Percentiles rank a stretch among this genome's conserved stretches.
phyloP scores from a whole-genome alignment of 495 filamentous ascomycete genomes.

The Tuber melanosporum region DNA sequence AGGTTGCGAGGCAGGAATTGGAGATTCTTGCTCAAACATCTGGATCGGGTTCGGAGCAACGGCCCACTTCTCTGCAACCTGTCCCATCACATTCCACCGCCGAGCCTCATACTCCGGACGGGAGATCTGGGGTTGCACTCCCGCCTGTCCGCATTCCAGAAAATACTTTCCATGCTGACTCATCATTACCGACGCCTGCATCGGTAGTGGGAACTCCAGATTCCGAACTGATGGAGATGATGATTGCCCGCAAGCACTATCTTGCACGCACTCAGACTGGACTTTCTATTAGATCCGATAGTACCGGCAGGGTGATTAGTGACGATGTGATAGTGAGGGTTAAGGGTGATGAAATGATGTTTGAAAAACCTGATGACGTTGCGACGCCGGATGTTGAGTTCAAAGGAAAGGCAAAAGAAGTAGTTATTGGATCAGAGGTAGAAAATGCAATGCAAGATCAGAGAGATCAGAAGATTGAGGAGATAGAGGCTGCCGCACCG shows the following conservation, averaged over 20 bases:
- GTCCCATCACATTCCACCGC: background rate
- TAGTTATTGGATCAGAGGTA: background rate
- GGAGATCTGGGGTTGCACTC: background rate
- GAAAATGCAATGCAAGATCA: background rate
- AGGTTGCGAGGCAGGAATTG: conserved; percentile 15
- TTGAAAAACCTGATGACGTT: background rate
- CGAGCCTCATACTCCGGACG: background rate
- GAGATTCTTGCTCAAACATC: conserved; percentile 17
- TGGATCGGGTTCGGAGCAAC: background rate
- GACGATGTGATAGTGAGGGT: background rate
- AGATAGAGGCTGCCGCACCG: conserved; percentile 22
- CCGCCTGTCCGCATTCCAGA: conserved; percentile 25
- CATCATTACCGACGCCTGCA: conserved; percentile 15
- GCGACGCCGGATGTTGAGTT: background rate
- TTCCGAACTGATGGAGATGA: conserved; percentile 37
- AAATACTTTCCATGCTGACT: background rate
- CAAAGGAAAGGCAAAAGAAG: background rate
- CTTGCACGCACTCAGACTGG: conserved; percentile 30
- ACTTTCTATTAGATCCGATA: conserved; percentile 2
- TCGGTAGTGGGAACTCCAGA: conserved; percentile 25
- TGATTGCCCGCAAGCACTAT: conserved; percentile 34
- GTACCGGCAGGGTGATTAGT: background rate
- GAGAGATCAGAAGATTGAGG: background rate
- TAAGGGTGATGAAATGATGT: conserved; percentile 1
- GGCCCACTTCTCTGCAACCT: conserved; percentile 3